Evolutionary conservation across 495 filamentous ascomycete genomes (phyloP).

Genomic region (Delitschia confertaspora): DNA sequence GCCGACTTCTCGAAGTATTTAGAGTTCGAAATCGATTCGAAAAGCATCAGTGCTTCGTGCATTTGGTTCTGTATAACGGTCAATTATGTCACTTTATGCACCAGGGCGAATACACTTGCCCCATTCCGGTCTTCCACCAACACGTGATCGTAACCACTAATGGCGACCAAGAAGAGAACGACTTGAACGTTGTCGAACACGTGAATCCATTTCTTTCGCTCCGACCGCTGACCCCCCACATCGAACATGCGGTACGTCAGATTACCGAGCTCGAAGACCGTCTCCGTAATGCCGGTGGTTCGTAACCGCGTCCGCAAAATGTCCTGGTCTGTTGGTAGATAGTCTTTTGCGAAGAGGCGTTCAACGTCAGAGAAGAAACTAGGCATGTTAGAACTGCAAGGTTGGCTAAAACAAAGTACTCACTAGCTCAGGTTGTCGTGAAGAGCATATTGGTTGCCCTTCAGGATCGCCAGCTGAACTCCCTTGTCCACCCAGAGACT

Average conservation of each 20-base stretch:
- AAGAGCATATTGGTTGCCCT: slow-evolving; percentile 95
- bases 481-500: slow-evolving; percentile 90
- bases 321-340: slow-evolving; percentile 95
- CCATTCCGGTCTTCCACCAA: slow-evolving; percentile 71
- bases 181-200: slow-evolving; percentile 99
- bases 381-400: slow-evolving; percentile 5
- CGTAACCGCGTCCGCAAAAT: slow-evolving; percentile 96
- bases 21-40: slow-evolving; percentile 99
- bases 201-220: slow-evolving; percentile 99
- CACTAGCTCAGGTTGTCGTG: slow-evolving; percentile 99
- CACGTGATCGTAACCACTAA: slow-evolving; percentile 97
- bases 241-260: slow-evolving; percentile 99
- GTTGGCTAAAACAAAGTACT: slow-evolving; percentile 33
- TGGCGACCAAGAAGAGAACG: slow-evolving; percentile 96
- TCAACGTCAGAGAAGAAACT: slow-evolving; percentile 97
- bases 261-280: slow-evolving; percentile 95
- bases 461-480: slow-evolving; percentile 81
- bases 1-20: slow-evolving; percentile 99
- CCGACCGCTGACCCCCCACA: slow-evolving; percentile 94
- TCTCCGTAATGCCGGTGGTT: slow-evolving; percentile 99
- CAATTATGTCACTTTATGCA: not conserved
- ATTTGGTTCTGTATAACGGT: slow-evolving; percentile 64
- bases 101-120: slow-evolving; percentile 11
- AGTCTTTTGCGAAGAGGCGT: slow-evolving; percentile 84
- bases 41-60: slow-evolving; percentile 96